A percentile compares a stretch with the other conserved stretches of the same genome.
Evolutionary conservation across 208 protist species (phyloP).

Genomic region (Leishmania turanica): DNA sequence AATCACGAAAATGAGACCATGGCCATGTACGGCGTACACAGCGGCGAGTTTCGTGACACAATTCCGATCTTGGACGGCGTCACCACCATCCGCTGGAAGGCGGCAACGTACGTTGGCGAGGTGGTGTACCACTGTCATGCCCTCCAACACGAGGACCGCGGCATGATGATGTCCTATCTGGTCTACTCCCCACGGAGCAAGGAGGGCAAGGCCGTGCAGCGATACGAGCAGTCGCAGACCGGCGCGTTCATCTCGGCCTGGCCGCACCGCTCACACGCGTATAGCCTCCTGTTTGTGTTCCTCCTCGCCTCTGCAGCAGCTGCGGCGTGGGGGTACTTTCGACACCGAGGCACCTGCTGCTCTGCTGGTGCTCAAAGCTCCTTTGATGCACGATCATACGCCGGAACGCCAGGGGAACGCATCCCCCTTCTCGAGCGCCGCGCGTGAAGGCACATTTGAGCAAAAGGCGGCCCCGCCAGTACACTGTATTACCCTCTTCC

Average conservation of each 20-base stretch:
- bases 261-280: conserved; percentile 11
- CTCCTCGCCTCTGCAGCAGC: conserved; percentile 15
- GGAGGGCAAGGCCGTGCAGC: conserved; percentile 15
- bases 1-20: conserved; percentile 76
- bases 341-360: neutral
- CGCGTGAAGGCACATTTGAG: neutral
- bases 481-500: neutral
- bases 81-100: conserved; percentile 81
- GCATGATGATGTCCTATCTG: conserved; percentile 88
- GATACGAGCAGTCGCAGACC: neutral
- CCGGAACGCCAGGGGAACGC: conserved; percentile 19
- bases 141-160: conserved; percentile 77
- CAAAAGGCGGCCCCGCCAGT: neutral
- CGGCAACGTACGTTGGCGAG: conserved; percentile 74
- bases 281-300: conserved; percentile 14
- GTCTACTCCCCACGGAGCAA: conserved; percentile 41
- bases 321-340: conserved; percentile 8
- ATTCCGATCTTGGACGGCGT: conserved; percentile 88
- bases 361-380: conserved; percentile 13
- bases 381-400: conserved; percentile 9
- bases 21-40: conserved; percentile 60
- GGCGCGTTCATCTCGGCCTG: neutral
- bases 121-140: conserved; percentile 89
- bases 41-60: conserved; percentile 77
- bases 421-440: conserved; percentile 11